Base-by-base conservation (phyloP, 208 protist genomes). In the Strigomonas culicis region DNA sequence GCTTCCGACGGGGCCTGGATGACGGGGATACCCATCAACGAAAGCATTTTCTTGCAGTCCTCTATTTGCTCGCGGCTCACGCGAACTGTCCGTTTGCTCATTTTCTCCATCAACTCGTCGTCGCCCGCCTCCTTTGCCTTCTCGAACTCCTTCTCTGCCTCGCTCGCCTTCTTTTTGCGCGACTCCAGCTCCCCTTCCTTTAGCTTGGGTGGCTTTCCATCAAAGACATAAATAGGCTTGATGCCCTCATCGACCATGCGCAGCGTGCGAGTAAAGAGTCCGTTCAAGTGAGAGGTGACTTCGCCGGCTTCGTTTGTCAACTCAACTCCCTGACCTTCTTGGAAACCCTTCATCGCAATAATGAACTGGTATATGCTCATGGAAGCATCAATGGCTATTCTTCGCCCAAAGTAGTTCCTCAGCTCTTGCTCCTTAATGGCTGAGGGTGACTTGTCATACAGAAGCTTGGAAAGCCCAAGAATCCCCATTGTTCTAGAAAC, bases 361-460 rank as follows among this genome's bases (percentile, higher is more conserved):
- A 99, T 80, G 75, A 99, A 99, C 81, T 99, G 98, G 75, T 99
- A 99, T 46, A 99, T 97, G 64, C 80, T 91, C 88, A 99, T 99
- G 34, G 89, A 98, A 3, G 99, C 99, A 83, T 99, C 99, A 63
- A 99, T 99, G 2, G 99, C 99, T 36, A 99, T 97, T 44, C 84
- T 86, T n/a, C 96, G 79, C 17, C 97, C 97, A 80, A 99, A 99
- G 70, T 98, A 99, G 64, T 89, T 97, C 66, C 99, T 98, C 21
- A 99, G 82, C 64, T 97, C 84, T 52, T 87, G 81, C 59, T 99
- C 95, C 65, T 84, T 89, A 52, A 99, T 86, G 13, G 92, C 78
- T 17, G 66, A 64, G 7, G 96, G 95, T 4, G 96, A 79, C 66
- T 97, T 84, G 46, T 99, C 97, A 30, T 93, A 95, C 11, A 99